phyloP scores from a whole-genome alignment of 306 rosid genomes.

The Pterocarpus macrocarpus region DNA sequence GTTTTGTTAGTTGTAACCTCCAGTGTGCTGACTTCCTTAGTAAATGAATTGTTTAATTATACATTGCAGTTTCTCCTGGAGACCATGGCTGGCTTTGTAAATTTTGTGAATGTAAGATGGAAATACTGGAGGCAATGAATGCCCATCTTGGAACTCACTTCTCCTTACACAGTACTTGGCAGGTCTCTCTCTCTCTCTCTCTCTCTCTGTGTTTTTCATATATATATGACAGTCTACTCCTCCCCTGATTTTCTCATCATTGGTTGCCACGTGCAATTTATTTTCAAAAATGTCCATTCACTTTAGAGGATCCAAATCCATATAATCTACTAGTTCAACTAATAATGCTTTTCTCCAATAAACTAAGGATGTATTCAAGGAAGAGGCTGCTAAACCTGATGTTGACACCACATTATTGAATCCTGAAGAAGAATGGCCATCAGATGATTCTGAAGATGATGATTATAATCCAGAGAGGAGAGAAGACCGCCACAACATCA shows the following conservation, averaged over 20 bases:
- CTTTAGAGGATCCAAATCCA: slow-evolving; percentile 1
- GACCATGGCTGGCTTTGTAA: slow-evolving; percentile 91
- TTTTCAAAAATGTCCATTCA: background rate
- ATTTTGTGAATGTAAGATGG: slow-evolving; percentile 86
- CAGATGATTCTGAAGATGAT: slow-evolving; percentile 92
- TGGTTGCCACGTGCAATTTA: background rate
- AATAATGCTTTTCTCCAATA: slow-evolving; percentile 25
- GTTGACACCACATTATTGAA: slow-evolving; percentile 60
- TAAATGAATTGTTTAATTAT: slow-evolving; percentile 42
- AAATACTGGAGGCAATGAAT: slow-evolving; percentile 77
- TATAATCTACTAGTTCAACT: slow-evolving; percentile 24
- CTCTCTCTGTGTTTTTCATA: too few relatives aligned
- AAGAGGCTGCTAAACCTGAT: slow-evolving; percentile 83
- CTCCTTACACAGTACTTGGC: slow-evolving; percentile 76
- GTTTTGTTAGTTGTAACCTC: slow-evolving; percentile 16
- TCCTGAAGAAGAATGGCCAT: slow-evolving; percentile 89
- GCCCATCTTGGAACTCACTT: slow-evolving; percentile 91
- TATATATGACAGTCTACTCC: too few relatives aligned
- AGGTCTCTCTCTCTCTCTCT: slow-evolving; percentile 59
- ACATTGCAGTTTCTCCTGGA: slow-evolving; percentile 72
- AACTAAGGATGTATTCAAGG: slow-evolving; percentile 83
- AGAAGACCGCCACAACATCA: slow-evolving; percentile 55
- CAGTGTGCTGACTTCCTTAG: slow-evolving; percentile 30
- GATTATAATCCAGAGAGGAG: slow-evolving; percentile 86
- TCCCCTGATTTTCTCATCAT: background rate